These are phyloP conservation scores for Talaromyces sp. DNA, from an alignment of 2,329 filamentous ascomycete genomes.

Conservation along the genomic window DNA sequence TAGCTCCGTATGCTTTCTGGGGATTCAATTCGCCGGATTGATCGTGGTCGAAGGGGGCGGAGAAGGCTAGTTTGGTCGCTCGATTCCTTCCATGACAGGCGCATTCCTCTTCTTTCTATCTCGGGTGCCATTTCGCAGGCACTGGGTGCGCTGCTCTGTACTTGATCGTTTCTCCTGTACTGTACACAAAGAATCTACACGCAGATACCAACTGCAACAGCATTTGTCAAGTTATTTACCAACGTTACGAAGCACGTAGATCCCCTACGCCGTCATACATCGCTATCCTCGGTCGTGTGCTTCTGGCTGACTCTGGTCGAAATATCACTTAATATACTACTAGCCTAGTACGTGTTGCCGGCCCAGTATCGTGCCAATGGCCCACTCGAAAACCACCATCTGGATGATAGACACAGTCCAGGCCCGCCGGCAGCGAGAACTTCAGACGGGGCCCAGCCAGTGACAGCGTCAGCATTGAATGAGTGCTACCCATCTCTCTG, in stretches of 20 bases:
- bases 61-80: background rate
- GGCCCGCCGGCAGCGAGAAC: background rate
- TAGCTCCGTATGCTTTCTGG: background rate
- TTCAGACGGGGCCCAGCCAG: slow-evolving; percentile 2
- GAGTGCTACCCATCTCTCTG: background rate
- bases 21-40: background rate
- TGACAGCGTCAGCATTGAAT: background rate
- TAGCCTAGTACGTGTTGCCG: background rate
- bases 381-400: background rate
- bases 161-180: no score
- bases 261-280: background rate
- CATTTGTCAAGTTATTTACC: no score
- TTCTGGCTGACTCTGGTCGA: background rate
- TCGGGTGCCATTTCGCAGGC: background rate
- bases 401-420: slow-evolving; percentile 7
- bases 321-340: background rate
- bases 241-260: no score
- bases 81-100: background rate
- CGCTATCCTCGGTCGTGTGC: background rate
- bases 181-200: no score
- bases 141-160: no score
- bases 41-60: background rate
- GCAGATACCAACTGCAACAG: no score
- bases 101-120: slow-evolving; percentile 2
- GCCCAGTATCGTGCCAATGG: background rate